These are phyloP conservation scores for Intubia oerlemansii DNA, from an alignment of 2,329 filamentous ascomycete genomes.

Conservation along the genomic window DNA sequence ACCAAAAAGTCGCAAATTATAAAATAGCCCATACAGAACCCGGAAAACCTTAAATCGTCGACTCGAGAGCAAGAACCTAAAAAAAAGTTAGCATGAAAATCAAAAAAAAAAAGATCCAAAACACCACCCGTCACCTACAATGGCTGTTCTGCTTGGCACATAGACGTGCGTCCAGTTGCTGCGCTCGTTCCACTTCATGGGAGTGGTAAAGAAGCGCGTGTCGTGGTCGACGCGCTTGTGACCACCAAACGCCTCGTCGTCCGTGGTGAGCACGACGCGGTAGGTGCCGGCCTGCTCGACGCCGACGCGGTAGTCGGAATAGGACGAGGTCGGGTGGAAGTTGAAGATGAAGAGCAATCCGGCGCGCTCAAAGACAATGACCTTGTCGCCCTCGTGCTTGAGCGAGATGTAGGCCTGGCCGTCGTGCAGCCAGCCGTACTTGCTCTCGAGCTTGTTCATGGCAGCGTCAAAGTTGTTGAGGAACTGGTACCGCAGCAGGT, in stretches of 20 bases:
- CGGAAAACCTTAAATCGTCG: conserved; percentile 10
- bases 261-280: conserved; percentile 63
- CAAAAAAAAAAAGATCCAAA: no score
- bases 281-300: conserved; percentile 74
- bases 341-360: conserved; percentile 91
- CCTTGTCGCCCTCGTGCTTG: conserved; percentile 86
- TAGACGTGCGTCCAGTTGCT: conserved; percentile 89
- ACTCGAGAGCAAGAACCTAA: conserved; percentile 15
- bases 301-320: conserved; percentile 79
- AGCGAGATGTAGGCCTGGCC: conserved; percentile 80
- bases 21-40: no score
- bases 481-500: conserved; percentile 68
- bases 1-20: no score
- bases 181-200: conserved; percentile 67
- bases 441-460: conserved; percentile 76
- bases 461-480: conserved; percentile 83
- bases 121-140: no score
- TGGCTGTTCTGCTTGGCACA: conserved; percentile 59
- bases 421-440: conserved; percentile 77
- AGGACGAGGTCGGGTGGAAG: conserved; percentile 71
- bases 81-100: no score
- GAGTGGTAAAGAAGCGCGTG: conserved; percentile 81
- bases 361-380: conserved; percentile 85
- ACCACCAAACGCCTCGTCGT: conserved; percentile 59
- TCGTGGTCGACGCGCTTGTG: conserved; percentile 53